Conservation (phyloP, 495 filamentous ascomycete genomes). For the Xylaria scruposa region DNA sequence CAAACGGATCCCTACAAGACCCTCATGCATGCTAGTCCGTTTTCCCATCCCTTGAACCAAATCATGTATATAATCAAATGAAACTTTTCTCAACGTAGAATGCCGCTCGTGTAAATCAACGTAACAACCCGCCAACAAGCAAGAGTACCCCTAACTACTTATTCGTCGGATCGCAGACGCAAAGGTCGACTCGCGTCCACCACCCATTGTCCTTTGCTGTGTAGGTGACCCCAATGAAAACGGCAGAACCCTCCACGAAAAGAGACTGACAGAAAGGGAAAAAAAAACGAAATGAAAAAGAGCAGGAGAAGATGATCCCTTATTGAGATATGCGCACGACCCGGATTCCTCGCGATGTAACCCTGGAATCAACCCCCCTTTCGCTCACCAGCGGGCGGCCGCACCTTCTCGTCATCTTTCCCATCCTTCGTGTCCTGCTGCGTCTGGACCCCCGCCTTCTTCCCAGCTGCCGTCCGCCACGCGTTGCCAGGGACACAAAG, state of each 20-base stretch:
- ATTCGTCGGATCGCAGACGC: not conserved
- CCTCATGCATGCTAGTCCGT: too few species aligned
- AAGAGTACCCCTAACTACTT: not conserved
- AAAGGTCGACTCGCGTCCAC: not conserved
- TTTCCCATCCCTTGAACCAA: not conserved
- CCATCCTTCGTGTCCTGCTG: not conserved
- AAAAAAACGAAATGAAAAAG: not conserved
- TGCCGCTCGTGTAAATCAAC: not conserved
- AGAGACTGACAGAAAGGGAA: too few species aligned
- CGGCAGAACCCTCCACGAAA: not conserved
- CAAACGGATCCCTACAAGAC: too few species aligned
- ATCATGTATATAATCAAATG: not conserved
- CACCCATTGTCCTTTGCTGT: too few species aligned
- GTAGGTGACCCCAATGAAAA: not conserved
- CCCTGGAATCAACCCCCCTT: conserved; percentile 17
- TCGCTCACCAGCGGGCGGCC: conserved; percentile 3
- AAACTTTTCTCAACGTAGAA: not conserved
- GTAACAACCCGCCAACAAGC: not conserved
- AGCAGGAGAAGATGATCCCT: not conserved
- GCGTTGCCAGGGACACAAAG: not conserved
- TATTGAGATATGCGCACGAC: not conserved
- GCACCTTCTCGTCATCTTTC: not conserved
- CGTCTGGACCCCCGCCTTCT: not conserved
- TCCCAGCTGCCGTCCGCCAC: too few species aligned
- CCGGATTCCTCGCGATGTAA: not conserved